Base-by-base conservation (phyloP, 441 rosid genomes). In the Gossypium aridum region DNA sequence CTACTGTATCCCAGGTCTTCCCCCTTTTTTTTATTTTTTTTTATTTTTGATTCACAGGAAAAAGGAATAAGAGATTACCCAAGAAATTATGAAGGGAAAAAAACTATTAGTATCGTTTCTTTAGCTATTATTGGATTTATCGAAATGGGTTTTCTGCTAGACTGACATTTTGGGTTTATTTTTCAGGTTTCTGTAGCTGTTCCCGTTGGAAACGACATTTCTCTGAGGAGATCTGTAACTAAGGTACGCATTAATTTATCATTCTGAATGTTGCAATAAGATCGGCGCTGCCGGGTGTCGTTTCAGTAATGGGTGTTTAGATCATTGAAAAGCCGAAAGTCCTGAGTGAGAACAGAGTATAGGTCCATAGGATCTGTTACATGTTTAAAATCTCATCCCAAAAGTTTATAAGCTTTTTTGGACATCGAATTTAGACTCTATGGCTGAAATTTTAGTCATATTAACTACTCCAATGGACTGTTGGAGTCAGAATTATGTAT, bases 141-240 rank as follows among this genome's bases (percentile, higher is more conserved):
- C 45, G 16, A 51, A n/a, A 70, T 70, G 68, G 75, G 22, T 72
- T 43, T 72, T 72, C 6, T 39, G 2, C 23, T 28, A 28, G 55
- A 43, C 70, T 20, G 26, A 53, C 19, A 53, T 37, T 60, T 43
- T 60, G 8, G n/a, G 20, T 60, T 72, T 23, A 1, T 57, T 0
- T 72, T 71, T 60, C 75, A 72, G 75, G 68, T 72, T 72, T 43
- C 75, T 60, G 5, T 60, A 23, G 56, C 57, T 60, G 45, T 60
- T 60, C 67, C 67, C 1, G 3, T 25, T 72, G 43, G 59, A 23
- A n/a, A 37, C 16, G 75, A 72, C 20, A 39, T 49, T 59, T 60
- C 56, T 43, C 31, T 23, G 16, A 59, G 66, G 56, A 60, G 67
- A 72, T 72, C 75, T 45, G 68, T 72, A 4, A 7, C 4, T 5